Percentiles rank a stretch among this genome's conserved stretches.
Evolutionary conservation across 2,329 filamentous ascomycete genomes (phyloP).

Genomic region (Penicillium sp.): DNA sequence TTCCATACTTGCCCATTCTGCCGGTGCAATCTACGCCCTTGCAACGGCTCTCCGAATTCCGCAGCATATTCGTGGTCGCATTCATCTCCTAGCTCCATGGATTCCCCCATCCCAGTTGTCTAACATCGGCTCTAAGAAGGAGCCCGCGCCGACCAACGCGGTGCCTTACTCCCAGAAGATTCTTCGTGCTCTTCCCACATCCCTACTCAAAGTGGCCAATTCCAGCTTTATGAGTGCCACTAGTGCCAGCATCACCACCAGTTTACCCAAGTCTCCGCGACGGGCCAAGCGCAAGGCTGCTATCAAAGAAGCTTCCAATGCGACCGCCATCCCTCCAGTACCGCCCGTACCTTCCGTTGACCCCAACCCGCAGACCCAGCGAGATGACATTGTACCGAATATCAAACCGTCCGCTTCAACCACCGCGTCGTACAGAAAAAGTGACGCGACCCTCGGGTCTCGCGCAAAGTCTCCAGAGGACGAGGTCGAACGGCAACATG

Average conservation of each 20-base stretch:
- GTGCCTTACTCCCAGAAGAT: conserved; percentile 91
- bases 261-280: conserved; percentile 64
- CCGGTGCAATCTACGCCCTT: conserved; percentile 95
- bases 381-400: conserved; percentile 14
- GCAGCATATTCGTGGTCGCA: conserved; percentile 88
- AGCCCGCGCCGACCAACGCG: conserved; percentile 74
- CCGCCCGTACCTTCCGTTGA: conserved; percentile 34
- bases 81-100: conserved; percentile 86
- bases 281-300: conserved; percentile 58
- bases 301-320: conserved; percentile 35
- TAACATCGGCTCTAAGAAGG: conserved; percentile 69
- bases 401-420: conserved; percentile 17
- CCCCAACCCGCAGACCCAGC: conserved; percentile 19
- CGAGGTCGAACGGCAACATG: conserved; percentile 38
- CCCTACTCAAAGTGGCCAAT: conserved; percentile 89
- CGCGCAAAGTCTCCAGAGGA: conserved; percentile 23
- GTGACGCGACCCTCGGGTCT: conserved; percentile 24
- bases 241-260: conserved; percentile 78
- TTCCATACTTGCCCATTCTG: conserved; percentile 91
- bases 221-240: conserved; percentile 93
- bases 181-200: conserved; percentile 81
- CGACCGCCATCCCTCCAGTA: conserved; percentile 52
- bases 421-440: conserved; percentile 16
- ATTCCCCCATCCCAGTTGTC: conserved; percentile 94
- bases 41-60: conserved; percentile 94